Conservation (phyloP, 345 rosid genomes). For the Abelmoschus esculentus region DNA sequence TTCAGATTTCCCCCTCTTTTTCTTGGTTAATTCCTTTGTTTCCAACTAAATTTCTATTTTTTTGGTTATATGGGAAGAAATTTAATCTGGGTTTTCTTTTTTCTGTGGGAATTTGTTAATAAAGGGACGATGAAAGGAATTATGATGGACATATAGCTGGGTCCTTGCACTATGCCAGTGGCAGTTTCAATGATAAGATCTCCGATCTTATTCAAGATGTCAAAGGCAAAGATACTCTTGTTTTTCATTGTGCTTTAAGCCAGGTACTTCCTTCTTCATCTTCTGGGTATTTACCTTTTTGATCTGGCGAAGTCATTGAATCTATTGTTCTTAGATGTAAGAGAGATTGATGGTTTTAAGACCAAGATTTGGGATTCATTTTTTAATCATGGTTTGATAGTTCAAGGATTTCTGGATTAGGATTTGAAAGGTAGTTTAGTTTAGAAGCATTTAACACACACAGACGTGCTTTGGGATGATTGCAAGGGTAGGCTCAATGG, state of each 20-base stretch:
- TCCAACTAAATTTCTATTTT: not conserved
- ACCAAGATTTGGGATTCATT: not conserved
- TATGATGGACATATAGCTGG: constrained; percentile 95
- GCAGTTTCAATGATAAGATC: constrained; percentile 58
- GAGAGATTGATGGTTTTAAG: not conserved
- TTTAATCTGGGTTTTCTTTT: not conserved
- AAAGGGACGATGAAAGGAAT: constrained; percentile 87
- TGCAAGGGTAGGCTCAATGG: not conserved
- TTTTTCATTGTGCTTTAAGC: constrained; percentile 94
- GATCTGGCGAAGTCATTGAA: not conserved
- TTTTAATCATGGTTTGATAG: not conserved
- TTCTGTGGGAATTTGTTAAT: not conserved
- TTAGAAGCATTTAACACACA: not conserved
- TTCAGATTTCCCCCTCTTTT: constrained; percentile 9
- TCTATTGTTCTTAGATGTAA: not conserved
- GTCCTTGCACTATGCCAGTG: constrained; percentile 76
- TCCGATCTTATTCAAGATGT: constrained; percentile 65
- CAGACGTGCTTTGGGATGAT: not conserved
- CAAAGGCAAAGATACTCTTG: constrained; percentile 86
- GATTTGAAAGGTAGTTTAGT: not conserved
- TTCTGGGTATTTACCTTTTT: not conserved
- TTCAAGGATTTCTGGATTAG: not conserved
- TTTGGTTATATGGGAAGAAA: not conserved
- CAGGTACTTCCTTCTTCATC: constrained; percentile 40
- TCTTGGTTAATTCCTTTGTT: not conserved